Evolutionary conservation across 352 stramenopile genomes (phyloP).

Genomic region (Blastocystis sp.): DNA sequence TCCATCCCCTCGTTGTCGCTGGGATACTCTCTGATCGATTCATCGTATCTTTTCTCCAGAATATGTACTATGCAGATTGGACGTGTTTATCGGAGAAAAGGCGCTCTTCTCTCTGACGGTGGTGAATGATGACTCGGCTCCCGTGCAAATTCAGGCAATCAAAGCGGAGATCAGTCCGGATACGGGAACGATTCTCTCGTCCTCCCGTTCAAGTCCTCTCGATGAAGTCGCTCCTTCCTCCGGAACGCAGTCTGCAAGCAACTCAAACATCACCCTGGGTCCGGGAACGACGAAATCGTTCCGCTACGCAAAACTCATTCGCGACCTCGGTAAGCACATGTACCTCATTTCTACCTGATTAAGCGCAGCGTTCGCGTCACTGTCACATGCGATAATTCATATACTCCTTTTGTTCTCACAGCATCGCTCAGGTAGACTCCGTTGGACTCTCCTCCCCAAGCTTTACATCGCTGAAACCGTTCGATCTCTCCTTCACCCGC

Average conservation of each 20-base stretch:
- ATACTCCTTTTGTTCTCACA: neutral
- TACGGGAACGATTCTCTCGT: too few species aligned
- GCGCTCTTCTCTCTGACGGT: neutral
- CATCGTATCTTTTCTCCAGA: too few species aligned
- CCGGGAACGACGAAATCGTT: neutral
- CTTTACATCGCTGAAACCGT: slow-evolving; percentile 13
- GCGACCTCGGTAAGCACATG: neutral
- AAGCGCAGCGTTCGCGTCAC: neutral
- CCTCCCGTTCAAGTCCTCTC: neutral
- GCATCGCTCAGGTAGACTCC: neutral
- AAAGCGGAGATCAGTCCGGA: neutral
- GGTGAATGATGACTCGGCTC: too few species aligned
- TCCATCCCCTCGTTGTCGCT: too few species aligned
- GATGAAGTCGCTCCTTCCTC: neutral
- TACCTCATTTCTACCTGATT: neutral
- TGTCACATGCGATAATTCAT: slow-evolving; percentile 27
- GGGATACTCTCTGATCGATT: too few species aligned
- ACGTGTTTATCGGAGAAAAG: slow-evolving; percentile 21
- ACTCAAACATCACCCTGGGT: neutral
- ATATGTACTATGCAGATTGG: too few species aligned
- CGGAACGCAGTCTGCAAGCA: too few species aligned
- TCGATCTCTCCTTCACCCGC: slow-evolving; percentile 21
- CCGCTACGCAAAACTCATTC: neutral
- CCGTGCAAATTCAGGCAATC: neutral
- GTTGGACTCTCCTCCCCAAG: neutral